Conservation (phyloP, 495 filamentous ascomycete genomes). For the Penicillium subrubescens region DNA sequence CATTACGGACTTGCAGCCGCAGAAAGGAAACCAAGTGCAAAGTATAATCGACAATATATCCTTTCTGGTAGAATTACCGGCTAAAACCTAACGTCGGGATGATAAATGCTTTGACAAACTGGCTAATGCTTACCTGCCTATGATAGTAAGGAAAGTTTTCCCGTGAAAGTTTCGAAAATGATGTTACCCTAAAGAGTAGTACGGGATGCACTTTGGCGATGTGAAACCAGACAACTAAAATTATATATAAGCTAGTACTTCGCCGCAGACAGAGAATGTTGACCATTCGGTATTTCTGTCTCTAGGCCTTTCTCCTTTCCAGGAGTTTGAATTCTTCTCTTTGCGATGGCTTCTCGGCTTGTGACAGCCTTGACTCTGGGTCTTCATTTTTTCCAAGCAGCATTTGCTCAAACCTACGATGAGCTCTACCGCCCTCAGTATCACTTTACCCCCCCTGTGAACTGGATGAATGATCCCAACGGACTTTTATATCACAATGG, state of each 20-base stretch:
- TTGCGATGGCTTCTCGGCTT: background rate
- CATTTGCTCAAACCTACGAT: constrained; percentile 32
- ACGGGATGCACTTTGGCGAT: background rate
- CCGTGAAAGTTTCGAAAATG: background rate
- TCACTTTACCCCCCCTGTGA: constrained; percentile 54
- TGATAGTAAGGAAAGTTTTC: background rate
- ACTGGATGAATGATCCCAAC: constrained; percentile 65
- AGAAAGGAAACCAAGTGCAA: background rate
- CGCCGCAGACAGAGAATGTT: background rate
- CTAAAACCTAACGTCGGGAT: background rate
- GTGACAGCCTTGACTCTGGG: background rate
- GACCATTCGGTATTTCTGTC: background rate
- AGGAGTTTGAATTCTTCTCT: background rate
- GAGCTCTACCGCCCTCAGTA: constrained; percentile 47
- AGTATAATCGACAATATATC: background rate
- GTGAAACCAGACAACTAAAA: background rate
- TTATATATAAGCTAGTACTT: background rate
- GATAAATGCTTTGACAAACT: background rate
- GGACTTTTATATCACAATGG: constrained; percentile 50
- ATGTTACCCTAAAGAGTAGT: background rate
- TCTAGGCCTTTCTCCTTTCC: background rate
- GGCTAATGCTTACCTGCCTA: background rate
- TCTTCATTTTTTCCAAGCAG: background rate
- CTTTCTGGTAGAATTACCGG: background rate
- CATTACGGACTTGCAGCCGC: background rate